Conservation (phyloP, 2,329 filamentous ascomycete genomes). For the Microsporum canis region DNA sequence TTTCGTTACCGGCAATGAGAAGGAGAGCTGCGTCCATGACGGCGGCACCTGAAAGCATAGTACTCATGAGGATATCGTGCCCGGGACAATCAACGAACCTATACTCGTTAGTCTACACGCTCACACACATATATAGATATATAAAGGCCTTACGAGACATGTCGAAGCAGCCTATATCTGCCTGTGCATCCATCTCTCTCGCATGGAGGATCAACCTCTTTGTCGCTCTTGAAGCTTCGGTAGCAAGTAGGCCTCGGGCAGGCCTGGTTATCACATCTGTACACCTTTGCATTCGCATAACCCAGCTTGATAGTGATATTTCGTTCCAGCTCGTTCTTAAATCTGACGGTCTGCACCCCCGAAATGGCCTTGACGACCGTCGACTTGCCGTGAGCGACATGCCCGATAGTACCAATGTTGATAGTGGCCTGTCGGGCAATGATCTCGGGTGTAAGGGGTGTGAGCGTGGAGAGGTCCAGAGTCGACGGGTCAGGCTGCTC, state of each 20-base stretch:
- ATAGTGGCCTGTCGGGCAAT: conserved; percentile 97
- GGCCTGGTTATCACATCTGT: conserved; percentile 86
- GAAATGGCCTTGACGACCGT: conserved; percentile 99
- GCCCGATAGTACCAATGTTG: conserved; percentile 97
- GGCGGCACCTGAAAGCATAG: conserved; percentile 97
- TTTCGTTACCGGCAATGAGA: conserved; percentile 95
- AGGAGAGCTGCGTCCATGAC: conserved; percentile 98
- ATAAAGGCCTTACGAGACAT: conserved; percentile 62
- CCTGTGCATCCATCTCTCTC: conserved; percentile 86
- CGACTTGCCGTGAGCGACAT: conserved; percentile 97
- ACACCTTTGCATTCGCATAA: conserved; percentile 98
- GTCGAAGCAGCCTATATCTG: conserved; percentile 76
- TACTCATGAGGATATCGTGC: conserved; percentile 99
- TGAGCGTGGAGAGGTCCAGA: conserved; percentile 69
- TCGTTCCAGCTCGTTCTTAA: conserved; percentile 98
- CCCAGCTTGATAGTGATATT: conserved; percentile 99
- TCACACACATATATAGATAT: conserved; percentile 9
- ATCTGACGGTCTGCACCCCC: conserved; percentile 94
- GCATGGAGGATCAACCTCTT: conserved; percentile 93
- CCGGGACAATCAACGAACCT: conserved; percentile 97
- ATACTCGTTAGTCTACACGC: not conserved
- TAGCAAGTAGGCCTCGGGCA: conserved; percentile 94
- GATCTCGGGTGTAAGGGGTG: conserved; percentile 85
- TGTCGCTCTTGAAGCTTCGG: conserved; percentile 95
- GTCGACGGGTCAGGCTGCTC: conserved; percentile 88